Evolutionary conservation across 305 asterid species (phyloP).

Genomic region (Withania somnifera): DNA sequence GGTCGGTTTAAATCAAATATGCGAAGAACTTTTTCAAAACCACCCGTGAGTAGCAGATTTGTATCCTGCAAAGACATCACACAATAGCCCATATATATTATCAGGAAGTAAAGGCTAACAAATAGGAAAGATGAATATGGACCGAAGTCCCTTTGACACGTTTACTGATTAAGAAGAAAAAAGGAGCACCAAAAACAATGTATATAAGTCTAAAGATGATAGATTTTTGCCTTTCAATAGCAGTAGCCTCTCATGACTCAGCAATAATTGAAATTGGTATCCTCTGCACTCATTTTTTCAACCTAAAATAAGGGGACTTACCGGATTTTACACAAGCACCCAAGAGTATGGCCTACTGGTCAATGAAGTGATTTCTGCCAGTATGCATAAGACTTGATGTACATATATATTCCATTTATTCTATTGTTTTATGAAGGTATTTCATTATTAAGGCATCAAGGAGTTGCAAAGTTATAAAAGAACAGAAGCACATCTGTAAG

Average conservation of each 20-base stretch:
- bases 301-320: not conserved
- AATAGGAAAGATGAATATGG: not conserved
- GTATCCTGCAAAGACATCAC: conserved; percentile 48
- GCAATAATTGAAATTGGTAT: not conserved
- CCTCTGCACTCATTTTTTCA: not conserved
- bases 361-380: not conserved
- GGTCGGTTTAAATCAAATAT: conserved; percentile 68
- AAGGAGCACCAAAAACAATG: not conserved
- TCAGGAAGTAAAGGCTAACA: not conserved
- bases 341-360: not conserved
- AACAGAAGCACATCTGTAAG: not conserved
- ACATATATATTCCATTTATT: not conserved
- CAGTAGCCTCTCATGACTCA: not conserved
- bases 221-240: not conserved
- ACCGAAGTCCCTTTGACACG: not conserved
- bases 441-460: not conserved
- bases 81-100: conserved; percentile 1
- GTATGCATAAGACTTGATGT: not conserved
- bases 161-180: not conserved
- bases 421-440: not conserved
- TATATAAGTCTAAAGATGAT: no score
- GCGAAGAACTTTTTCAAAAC: conserved; percentile 75
- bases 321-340: not conserved
- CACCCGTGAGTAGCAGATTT: conserved; percentile 67
- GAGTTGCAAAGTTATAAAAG: not conserved